A percentile compares a stretch with the other conserved stretches of the same genome.
phyloP scores from a whole-genome alignment of 164 flowering plant genomes.

The Amborella trichopoda region DNA sequence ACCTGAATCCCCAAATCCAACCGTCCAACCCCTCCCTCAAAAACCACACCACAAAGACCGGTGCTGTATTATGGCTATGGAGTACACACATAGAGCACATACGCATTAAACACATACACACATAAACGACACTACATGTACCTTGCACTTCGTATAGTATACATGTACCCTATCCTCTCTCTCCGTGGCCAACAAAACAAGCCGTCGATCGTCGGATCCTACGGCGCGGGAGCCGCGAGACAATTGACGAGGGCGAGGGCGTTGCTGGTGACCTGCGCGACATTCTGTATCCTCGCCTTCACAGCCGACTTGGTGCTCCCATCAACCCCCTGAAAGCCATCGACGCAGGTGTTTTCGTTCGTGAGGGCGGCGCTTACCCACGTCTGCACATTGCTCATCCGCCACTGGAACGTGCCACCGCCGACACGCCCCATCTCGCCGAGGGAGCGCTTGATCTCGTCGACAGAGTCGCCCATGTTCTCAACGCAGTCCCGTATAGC shows the following conservation, averaged over 20 bases:
- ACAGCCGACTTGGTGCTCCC: conserved; percentile 24
- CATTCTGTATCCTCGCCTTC: conserved; percentile 16
- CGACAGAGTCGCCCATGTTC: conserved; percentile 56
- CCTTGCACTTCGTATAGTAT: too few relatives aligned
- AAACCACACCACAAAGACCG: too few relatives aligned
- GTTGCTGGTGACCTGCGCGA: conserved; percentile 61
- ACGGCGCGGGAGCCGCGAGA: conserved; percentile 20
- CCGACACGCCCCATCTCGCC: conserved; percentile 39
- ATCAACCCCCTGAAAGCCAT: conserved; percentile 49
- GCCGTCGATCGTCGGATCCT: too few relatives aligned
- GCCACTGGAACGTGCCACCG: conserved; percentile 39
- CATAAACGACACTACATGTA: too few relatives aligned
- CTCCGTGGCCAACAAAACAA: too few relatives aligned
- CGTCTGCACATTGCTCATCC: conserved; percentile 81
- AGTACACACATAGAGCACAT: too few relatives aligned
- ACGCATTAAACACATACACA: too few relatives aligned
- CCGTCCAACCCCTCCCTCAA: too few relatives aligned
- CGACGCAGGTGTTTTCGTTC: conserved; percentile 80
- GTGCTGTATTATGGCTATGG: too few relatives aligned
- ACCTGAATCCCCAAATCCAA: too few relatives aligned
- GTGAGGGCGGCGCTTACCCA: conserved; percentile 97
- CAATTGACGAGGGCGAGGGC: conserved; percentile 74
- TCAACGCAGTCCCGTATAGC: conserved; percentile 67
- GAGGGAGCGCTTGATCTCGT: conserved; percentile 48
- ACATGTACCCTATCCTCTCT: too few relatives aligned